Conservation (phyloP, 495 filamentous ascomycete genomes). For the Penicillium goetzii region DNA sequence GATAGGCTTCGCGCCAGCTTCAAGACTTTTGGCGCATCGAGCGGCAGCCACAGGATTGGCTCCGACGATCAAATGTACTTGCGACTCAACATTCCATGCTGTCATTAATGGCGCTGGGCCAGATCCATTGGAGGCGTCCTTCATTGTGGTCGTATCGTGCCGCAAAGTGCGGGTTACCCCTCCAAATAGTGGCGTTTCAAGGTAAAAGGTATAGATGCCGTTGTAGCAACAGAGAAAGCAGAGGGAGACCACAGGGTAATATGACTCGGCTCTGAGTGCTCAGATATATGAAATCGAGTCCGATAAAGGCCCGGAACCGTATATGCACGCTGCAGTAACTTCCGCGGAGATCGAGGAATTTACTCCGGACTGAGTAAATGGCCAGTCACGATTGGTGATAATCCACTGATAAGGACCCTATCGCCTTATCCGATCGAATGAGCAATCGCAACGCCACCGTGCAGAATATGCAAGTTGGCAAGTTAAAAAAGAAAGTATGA, state of each 20-base stretch:
- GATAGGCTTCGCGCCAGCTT: constrained; percentile 84
- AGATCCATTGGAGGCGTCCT: constrained; percentile 34
- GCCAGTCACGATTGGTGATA: constrained; percentile 33
- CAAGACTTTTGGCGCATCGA: constrained; percentile 76
- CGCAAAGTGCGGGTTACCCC: constrained; percentile 27
- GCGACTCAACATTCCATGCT: constrained; percentile 71
- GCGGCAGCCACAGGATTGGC: constrained; percentile 84
- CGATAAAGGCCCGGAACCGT: constrained; percentile 1
- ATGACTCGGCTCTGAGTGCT: background rate
- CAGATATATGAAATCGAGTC: constrained; percentile 5
- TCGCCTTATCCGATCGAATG: constrained; percentile 1
- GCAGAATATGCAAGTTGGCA: constrained; percentile 2
- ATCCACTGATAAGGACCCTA: constrained; percentile 30
- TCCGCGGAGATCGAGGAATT: constrained; percentile 39
- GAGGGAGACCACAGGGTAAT: background rate
- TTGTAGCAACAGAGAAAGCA: background rate
- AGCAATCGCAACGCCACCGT: constrained; percentile 4
- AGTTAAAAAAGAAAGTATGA: background rate
- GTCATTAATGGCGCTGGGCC: constrained; percentile 64
- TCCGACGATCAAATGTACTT: constrained; percentile 86
- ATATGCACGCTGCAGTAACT: constrained; percentile 17
- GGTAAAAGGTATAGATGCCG: background rate
- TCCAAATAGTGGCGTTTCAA: constrained; percentile 15
- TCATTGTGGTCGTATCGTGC: constrained; percentile 36
- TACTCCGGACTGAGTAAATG: constrained; percentile 33